Conservation (phyloP, 2,329 filamentous ascomycete species). For the Botrytis aclada region DNA sequence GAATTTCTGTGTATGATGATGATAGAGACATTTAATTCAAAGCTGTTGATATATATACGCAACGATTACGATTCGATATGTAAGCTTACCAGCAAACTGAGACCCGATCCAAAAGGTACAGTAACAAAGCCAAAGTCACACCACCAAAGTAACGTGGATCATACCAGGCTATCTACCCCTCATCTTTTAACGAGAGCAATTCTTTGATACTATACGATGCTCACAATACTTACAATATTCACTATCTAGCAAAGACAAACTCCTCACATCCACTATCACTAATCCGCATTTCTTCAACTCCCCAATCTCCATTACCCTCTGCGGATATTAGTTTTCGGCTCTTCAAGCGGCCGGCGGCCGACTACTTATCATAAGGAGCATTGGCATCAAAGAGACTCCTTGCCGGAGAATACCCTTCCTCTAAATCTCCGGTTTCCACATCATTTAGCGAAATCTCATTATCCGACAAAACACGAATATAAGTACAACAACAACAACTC, state of each 20-base stretch:
- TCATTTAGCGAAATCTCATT: not conserved
- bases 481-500: not conserved
- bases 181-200: not conserved
- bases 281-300: not conserved
- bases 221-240: not conserved
- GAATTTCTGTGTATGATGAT: not conserved
- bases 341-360: too few relatives aligned
- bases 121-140: not conserved
- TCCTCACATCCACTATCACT: not conserved
- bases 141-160: not conserved
- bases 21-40: not conserved
- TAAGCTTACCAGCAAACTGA: not conserved
- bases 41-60: not conserved
- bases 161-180: not conserved
- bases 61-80: not conserved
- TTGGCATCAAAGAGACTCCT: not conserved
- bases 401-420: not conserved
- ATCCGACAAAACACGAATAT: not conserved
- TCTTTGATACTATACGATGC: not conserved
- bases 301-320: not conserved
- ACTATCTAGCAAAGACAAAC: not conserved
- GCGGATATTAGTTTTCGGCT: not conserved
- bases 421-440: not conserved
- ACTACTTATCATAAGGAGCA: too few relatives aligned
- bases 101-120: not conserved